These are phyloP conservation scores for Citrus hindsii DNA, from an alignment of 345 rosid species.

Conservation along the genomic window DNA sequence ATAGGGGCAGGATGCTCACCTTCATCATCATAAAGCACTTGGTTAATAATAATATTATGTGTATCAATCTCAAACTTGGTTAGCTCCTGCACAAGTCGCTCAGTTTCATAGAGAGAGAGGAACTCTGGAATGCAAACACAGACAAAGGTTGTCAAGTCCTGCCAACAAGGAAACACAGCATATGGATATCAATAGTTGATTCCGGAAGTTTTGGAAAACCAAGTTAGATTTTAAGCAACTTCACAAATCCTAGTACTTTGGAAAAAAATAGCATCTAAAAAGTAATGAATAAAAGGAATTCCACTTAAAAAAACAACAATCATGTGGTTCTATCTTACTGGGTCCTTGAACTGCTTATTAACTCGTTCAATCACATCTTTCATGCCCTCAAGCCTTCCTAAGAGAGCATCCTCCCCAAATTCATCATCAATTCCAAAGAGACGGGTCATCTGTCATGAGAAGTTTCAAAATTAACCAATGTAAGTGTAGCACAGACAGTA, in stretches of 20 bases:
- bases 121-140: slow-evolving; percentile 99
- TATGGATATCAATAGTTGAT: slow-evolving; percentile 9
- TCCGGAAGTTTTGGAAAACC: not conserved
- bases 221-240: not conserved
- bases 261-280: not conserved
- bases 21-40: slow-evolving; percentile 87
- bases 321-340: slow-evolving; percentile 44
- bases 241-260: not conserved
- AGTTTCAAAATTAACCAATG: not conserved
- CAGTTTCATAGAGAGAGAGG: slow-evolving; percentile 96
- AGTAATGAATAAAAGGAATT: not conserved
- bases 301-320: not conserved
- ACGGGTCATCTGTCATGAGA: not conserved
- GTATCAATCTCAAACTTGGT: slow-evolving; percentile 97
- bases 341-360: slow-evolving; percentile 92
- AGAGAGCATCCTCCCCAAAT: slow-evolving; percentile 93
- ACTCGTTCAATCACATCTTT: slow-evolving; percentile 98
- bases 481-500: not conserved
- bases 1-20: slow-evolving; percentile 34
- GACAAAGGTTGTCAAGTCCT: slow-evolving; percentile 95
- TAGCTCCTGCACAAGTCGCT: slow-evolving; percentile 97
- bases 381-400: slow-evolving; percentile 98
- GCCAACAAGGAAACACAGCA: slow-evolving; percentile 19
- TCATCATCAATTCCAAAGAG: slow-evolving; percentile 44
- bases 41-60: slow-evolving; percentile 93